Evolutionary conservation across 2,329 filamentous ascomycete species (phyloP).

Genomic region (Exophiala lecanii-corni): DNA sequence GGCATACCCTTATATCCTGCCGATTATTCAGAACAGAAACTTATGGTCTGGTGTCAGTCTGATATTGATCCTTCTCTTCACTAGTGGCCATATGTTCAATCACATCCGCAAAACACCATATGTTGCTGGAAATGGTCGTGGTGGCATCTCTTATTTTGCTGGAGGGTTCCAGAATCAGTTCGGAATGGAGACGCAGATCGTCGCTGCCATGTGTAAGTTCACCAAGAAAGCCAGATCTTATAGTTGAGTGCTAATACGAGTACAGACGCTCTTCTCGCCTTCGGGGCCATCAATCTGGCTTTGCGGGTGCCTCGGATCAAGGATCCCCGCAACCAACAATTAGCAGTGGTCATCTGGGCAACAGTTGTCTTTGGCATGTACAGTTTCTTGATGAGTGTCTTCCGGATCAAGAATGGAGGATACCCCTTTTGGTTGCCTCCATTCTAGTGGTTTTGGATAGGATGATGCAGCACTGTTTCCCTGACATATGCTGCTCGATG

Average conservation of each 20-base stretch:
- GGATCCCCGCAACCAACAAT: conserved; percentile 70
- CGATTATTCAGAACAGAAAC: conserved; percentile 82
- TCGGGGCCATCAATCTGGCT: conserved; percentile 84
- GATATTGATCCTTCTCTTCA: conserved; percentile 86
- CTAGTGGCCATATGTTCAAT: conserved; percentile 98
- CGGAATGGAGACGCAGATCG: conserved; percentile 90
- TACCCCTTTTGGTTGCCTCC: conserved; percentile 94
- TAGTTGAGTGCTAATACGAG: conserved; percentile 1
- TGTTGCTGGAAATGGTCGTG: conserved; percentile 75
- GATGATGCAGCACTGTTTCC: conserved; percentile 30
- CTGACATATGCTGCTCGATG: too few species aligned
- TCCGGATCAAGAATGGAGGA: conserved; percentile 88
- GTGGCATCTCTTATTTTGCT: conserved; percentile 86
- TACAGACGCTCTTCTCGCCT: conserved; percentile 72
- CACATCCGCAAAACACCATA: conserved; percentile 96
- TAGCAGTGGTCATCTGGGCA: conserved; percentile 76
- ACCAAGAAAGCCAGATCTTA: too few species aligned
- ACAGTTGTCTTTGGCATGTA: conserved; percentile 75
- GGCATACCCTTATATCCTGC: conserved; percentile 72
- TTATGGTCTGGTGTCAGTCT: conserved; percentile 88
- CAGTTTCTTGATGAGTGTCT: conserved; percentile 89
- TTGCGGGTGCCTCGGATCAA: conserved; percentile 87
- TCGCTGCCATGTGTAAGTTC: conserved; percentile 84
- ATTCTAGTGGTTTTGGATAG: conserved; percentile 54
- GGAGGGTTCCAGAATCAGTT: conserved; percentile 89